Percentiles rank a stretch among this genome's conserved stretches.
These are phyloP conservation scores for Bonnemaisonia californica DNA, from an alignment of 31 red algal genomes.

Conservation along the genomic window DNA sequence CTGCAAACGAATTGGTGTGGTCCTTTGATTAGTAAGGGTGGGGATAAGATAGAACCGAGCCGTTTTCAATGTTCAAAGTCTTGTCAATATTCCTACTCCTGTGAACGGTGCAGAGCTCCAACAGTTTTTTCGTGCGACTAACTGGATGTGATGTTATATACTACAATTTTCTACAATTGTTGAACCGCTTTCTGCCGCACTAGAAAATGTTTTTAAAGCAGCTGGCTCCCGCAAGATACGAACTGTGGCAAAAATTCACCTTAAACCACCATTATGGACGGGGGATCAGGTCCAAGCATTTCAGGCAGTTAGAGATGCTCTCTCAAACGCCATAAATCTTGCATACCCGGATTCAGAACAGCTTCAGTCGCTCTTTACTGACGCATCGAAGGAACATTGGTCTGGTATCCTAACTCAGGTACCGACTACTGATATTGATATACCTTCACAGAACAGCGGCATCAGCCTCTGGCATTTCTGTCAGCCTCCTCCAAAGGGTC, in stretches of 20 bases:
- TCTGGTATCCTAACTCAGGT: slow-evolving; percentile 13
- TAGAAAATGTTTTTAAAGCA: neutral
- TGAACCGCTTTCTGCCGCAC: neutral
- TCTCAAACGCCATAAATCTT: neutral
- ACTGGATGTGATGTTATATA: slow-evolving; percentile 4
- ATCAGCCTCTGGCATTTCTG: slow-evolving; percentile 10
- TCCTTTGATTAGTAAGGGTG: neutral
- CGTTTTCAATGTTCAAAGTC: neutral
- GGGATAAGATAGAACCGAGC: neutral
- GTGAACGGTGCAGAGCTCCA: slow-evolving; percentile 8
- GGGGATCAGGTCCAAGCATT: neutral
- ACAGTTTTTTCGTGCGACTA: slow-evolving; percentile 23
- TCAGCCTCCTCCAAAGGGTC: neutral
- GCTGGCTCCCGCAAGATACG: neutral
- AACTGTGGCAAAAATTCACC: neutral
- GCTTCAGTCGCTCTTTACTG: neutral
- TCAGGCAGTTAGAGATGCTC: neutral
- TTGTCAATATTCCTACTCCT: neutral
- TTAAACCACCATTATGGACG: neutral
- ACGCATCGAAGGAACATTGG: neutral
- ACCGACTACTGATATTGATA: neutral
- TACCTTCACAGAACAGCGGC: neutral
- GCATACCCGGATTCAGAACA: neutral
- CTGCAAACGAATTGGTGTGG: neutral
- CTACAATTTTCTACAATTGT: neutral